phyloP scores from a whole-genome alignment of 2,329 filamentous ascomycete genomes.

The Sclerotinia minor region DNA sequence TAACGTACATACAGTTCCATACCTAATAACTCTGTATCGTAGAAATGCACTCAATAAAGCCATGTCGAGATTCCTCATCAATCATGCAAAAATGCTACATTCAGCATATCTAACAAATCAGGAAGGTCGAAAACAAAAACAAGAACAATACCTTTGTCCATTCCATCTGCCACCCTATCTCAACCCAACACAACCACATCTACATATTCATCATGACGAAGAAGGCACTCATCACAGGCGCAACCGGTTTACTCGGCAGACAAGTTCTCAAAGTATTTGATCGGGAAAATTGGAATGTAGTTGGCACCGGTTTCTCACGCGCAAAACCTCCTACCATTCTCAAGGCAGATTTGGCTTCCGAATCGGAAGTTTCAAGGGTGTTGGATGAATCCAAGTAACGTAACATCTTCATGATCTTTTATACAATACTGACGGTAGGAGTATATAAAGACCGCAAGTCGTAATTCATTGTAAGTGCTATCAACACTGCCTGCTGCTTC shows the following conservation, averaged over 20 bases:
- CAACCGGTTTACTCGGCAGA: constrained; percentile 79
- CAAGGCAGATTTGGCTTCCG: constrained; percentile 41
- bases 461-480: constrained; percentile 72
- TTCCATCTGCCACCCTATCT: not conserved
- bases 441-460: constrained; percentile 62
- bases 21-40: not conserved
- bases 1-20: not conserved
- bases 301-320: constrained; percentile 72
- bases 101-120: constrained; percentile 4
- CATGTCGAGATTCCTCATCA: not conserved
- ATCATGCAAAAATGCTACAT: not conserved
- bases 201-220: constrained; percentile 40
- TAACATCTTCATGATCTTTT: constrained; percentile 26
- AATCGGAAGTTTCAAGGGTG: constrained; percentile 49
- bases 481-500: not conserved
- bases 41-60: not conserved
- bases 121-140: not conserved
- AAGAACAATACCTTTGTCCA: not conserved
- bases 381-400: constrained; percentile 58
- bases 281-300: constrained; percentile 64
- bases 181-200: constrained; percentile 5
- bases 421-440: constrained; percentile 30
- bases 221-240: constrained; percentile 76
- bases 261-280: constrained; percentile 74
- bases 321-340: constrained; percentile 69